Conservation (phyloP, 495 filamentous ascomycete species). For the Daldinia caldariorum region DNA sequence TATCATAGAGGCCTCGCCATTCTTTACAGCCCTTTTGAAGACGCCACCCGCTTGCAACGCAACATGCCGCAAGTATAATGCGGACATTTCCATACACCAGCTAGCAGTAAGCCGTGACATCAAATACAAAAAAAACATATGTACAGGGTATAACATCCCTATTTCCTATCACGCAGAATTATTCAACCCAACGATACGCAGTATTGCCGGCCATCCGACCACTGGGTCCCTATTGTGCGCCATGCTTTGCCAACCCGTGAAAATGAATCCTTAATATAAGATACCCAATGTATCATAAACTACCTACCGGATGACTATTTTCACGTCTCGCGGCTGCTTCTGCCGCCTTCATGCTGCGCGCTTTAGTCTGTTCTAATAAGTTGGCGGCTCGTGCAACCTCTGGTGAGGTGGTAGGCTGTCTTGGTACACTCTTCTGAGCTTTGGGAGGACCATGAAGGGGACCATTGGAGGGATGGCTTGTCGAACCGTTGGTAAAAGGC, state of each 20-base stretch:
- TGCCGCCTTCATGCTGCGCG: conserved; percentile 41
- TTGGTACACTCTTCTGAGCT: conserved; percentile 32
- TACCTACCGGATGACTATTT: conserved; percentile 32
- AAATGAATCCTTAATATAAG: conserved; percentile 7
- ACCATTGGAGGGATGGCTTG: conserved; percentile 42
- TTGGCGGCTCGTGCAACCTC: conserved; percentile 47
- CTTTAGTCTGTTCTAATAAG: conserved; percentile 45
- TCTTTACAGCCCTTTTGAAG: conserved; percentile 26
- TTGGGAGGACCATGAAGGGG: conserved; percentile 40
- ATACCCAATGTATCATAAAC: conserved; percentile 25
- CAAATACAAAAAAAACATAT: conserved; percentile 48
- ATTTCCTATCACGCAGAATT: conserved; percentile 38
- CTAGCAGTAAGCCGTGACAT: conserved; percentile 39
- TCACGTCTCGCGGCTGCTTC: conserved; percentile 34
- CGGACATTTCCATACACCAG: conserved; percentile 8
- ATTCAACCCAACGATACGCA: conserved; percentile 31
- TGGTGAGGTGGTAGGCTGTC: conserved; percentile 44
- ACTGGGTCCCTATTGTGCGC: conserved; percentile 14
- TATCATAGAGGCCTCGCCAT: conserved; percentile 29
- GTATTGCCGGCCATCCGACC: conserved; percentile 5
- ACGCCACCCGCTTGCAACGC: conserved; percentile 12
- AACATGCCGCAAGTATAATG: conserved; percentile 1
- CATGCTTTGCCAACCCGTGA: conserved; percentile 14
- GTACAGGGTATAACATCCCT: conserved; percentile 46
- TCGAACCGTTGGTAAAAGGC: conserved; percentile 43